Evolutionary conservation across 1,284 basidiomycete genomes (phyloP).

Genomic region (Apiotrichum brassicae): DNA sequence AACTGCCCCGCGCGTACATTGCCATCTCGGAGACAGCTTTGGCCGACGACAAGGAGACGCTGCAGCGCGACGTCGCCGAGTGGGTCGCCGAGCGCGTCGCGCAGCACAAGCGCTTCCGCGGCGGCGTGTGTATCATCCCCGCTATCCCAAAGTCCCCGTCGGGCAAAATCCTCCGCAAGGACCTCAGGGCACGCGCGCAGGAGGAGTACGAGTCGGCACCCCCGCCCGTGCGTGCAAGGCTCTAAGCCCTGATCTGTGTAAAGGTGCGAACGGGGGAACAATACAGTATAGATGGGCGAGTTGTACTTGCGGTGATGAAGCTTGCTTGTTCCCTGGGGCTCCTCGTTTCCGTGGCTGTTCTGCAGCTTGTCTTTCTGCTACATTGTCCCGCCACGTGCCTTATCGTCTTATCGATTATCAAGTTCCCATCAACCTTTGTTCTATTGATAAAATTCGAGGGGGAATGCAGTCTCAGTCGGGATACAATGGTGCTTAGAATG

Average conservation of each 20-base stretch:
- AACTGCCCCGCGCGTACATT: conserved; percentile 31
- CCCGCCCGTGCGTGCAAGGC: not conserved
- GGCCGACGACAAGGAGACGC: conserved; percentile 26
- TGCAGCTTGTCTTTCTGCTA: too few species aligned
- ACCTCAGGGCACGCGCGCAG: conserved; percentile 26
- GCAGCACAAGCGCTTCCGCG: conserved; percentile 49
- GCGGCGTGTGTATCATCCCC: conserved; percentile 48
- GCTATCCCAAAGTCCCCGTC: conserved; percentile 47
- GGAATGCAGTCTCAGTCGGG: too few species aligned
- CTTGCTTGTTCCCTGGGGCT: too few species aligned
- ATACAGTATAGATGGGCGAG: too few species aligned
- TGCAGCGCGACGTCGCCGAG: conserved; percentile 48
- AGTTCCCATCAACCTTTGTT: too few species aligned
- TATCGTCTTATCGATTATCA: too few species aligned
- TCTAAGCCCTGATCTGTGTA: not conserved
- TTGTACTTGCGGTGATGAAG: too few species aligned
- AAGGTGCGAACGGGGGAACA: too few species aligned
- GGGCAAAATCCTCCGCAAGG: conserved; percentile 41
- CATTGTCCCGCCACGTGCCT: too few species aligned
- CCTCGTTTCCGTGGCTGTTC: too few species aligned
- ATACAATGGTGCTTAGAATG: too few species aligned
- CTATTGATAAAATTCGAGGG: too few species aligned
- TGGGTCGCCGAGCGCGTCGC: conserved; percentile 59
- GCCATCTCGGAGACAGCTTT: not conserved
- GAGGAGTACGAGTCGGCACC: not conserved